phyloP scores from a whole-genome alignment of 169 alveolate genomes.

The Plasmodium chabaudi region DNA sequence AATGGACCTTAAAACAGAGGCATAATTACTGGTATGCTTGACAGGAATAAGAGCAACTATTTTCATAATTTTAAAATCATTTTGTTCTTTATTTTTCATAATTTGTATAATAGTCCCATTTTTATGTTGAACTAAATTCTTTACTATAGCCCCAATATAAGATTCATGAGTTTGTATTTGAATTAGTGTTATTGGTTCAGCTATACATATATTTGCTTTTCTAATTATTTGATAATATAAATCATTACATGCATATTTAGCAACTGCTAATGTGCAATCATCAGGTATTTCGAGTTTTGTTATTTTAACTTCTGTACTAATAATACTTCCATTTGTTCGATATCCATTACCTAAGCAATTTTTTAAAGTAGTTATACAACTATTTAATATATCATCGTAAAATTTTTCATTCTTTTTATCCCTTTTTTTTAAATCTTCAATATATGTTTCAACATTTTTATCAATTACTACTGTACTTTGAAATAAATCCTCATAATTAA shows the following conservation, averaged over 20 bases:
- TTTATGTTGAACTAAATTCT: constrained; percentile 63
- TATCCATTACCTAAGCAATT: constrained; percentile 71
- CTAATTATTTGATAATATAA: constrained; percentile 59
- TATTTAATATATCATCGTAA: constrained; percentile 62
- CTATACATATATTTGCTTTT: constrained; percentile 51
- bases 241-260: constrained; percentile 76
- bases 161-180: constrained; percentile 74
- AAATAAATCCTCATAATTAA: constrained; percentile 53
- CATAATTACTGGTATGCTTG: constrained; percentile 45
- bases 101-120: constrained; percentile 71
- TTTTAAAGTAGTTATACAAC: constrained; percentile 59
- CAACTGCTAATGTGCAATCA: constrained; percentile 58
- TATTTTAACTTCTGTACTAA: constrained; percentile 63
- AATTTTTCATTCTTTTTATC: constrained; percentile 59
- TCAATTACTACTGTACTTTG: constrained; percentile 27
- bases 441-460: constrained; percentile 34
- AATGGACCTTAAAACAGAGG: constrained; percentile 62
- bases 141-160: constrained; percentile 63
- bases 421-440: constrained; percentile 27
- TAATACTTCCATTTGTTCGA: constrained; percentile 68
- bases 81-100: constrained; percentile 38
- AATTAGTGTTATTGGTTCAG: constrained; percentile 52
- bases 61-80: constrained; percentile 62
- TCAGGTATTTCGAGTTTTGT: constrained; percentile 64
- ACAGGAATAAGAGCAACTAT: constrained; percentile 65